Evolutionary conservation across 73 alveolate genomes (phyloP).

Genomic region (Symbiodinium pilosum): DNA sequence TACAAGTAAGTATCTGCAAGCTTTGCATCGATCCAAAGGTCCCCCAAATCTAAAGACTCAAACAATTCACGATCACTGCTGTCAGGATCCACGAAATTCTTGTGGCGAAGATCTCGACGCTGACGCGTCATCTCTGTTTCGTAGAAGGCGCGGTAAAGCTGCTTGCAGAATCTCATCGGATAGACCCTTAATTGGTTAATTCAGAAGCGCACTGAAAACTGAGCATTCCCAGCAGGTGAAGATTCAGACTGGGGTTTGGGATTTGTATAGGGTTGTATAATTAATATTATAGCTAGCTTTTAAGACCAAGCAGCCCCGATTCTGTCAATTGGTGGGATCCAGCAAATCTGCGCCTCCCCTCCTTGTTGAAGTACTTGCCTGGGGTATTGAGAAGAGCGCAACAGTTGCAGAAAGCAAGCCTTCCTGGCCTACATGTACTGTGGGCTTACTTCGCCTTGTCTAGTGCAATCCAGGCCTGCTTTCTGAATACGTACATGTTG

Average conservation of each 20-base stretch:
- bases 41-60: neutral
- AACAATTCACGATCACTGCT: neutral
- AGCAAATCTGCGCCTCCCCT: neutral
- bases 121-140: neutral
- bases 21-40: neutral
- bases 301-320: neutral
- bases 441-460: too few relatives aligned
- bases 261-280: too few relatives aligned
- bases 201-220: too few relatives aligned
- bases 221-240: too few relatives aligned
- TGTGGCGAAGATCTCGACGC: neutral
- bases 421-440: too few relatives aligned
- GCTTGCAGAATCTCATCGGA: neutral
- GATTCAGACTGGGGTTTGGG: neutral
- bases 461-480: neutral
- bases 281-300: too few relatives aligned
- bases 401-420: too few relatives aligned
- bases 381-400: too few relatives aligned
- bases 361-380: too few relatives aligned
- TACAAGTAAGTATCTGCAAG: neutral
- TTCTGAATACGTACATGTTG: neutral
- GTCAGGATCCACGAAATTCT: neutral
- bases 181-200: neutral
- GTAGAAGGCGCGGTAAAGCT: neutral
- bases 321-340: neutral